Conservation (phyloP, 441 rosid genomes). For the Geranium incanum region DNA sequence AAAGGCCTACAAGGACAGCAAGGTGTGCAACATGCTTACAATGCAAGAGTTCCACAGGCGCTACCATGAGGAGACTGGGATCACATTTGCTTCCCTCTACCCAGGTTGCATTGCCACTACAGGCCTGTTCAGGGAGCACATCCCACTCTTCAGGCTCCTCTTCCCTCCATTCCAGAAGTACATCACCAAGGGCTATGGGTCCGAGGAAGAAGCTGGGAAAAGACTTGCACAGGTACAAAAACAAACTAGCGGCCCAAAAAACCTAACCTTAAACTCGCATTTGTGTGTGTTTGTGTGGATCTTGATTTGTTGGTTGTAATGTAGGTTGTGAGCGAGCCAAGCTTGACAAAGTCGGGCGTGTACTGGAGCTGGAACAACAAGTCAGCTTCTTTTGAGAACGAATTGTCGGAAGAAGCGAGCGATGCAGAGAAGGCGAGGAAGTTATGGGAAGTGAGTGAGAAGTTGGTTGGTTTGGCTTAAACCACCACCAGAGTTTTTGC, state of each 20-base stretch:
- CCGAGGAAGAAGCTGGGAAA: slow-evolving; percentile 87
- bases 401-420: slow-evolving; percentile 75
- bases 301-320: neutral
- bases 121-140: slow-evolving; percentile 80
- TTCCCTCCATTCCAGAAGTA: slow-evolving; percentile 92
- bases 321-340: slow-evolving; percentile 70
- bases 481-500: neutral
- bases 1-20: slow-evolving; percentile 90
- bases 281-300: neutral
- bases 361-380: slow-evolving; percentile 95
- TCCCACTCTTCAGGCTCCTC: slow-evolving; percentile 63
- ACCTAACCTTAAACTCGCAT: neutral
- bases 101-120: slow-evolving; percentile 97
- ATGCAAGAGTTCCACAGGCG: slow-evolving; percentile 50
- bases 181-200: slow-evolving; percentile 82
- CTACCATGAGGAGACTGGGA: slow-evolving; percentile 70
- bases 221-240: slow-evolving; percentile 67
- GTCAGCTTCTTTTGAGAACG: slow-evolving; percentile 81
- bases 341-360: slow-evolving; percentile 71
- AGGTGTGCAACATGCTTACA: slow-evolving; percentile 86
- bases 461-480: slow-evolving; percentile 70
- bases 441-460: slow-evolving; percentile 82
- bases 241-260: neutral
- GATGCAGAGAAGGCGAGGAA: slow-evolving; percentile 68
- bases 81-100: slow-evolving; percentile 77